Evolutionary conservation across 352 stramenopile species (phyloP).

Genomic region (Globisporangium megalacanthum): DNA sequence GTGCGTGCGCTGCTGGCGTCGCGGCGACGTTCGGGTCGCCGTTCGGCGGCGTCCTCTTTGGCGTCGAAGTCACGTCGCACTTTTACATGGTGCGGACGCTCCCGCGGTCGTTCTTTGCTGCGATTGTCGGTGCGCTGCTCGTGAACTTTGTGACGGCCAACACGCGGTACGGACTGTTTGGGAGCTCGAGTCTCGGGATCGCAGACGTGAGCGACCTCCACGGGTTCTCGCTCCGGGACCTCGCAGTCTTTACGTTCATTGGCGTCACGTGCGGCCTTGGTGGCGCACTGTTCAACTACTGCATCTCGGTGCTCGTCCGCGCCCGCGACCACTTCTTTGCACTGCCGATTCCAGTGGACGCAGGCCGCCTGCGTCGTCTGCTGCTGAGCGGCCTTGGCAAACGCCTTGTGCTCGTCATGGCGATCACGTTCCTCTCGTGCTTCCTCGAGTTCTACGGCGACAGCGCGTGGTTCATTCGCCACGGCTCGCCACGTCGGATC

Average conservation of each 20-base stretch:
- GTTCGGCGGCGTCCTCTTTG: constrained; percentile 83
- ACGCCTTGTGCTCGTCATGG: constrained; percentile 44
- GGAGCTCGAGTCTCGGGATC: constrained; percentile 62
- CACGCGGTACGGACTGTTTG: constrained; percentile 66
- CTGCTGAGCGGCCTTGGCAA: constrained; percentile 55
- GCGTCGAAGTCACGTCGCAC: constrained; percentile 79
- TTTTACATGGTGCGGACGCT: constrained; percentile 82
- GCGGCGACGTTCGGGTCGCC: constrained; percentile 82
- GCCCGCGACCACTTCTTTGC: constrained; percentile 47
- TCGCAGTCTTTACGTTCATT: constrained; percentile 58
- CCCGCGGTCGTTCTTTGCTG: constrained; percentile 73
- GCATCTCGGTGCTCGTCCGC: constrained; percentile 58
- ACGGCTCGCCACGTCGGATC: constrained; percentile 61
- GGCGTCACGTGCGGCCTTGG: constrained; percentile 63
- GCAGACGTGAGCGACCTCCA: constrained; percentile 35
- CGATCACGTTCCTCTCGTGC: constrained; percentile 60
- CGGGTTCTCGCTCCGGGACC: constrained; percentile 44
- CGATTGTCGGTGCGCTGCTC: constrained; percentile 65
- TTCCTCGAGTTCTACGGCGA: constrained; percentile 78
- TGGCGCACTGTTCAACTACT: constrained; percentile 65
- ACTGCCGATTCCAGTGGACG: constrained; percentile 3
- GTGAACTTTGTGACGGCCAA: constrained; percentile 65
- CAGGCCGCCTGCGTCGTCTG: constrained; percentile 5
- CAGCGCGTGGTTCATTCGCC: constrained; percentile 72
- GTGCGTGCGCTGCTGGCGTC: constrained; percentile 74